Percentiles rank a stretch among this genome's conserved stretches.
Conservation (phyloP, 345 rosid species). For the Dovyalis caffra region DNA sequence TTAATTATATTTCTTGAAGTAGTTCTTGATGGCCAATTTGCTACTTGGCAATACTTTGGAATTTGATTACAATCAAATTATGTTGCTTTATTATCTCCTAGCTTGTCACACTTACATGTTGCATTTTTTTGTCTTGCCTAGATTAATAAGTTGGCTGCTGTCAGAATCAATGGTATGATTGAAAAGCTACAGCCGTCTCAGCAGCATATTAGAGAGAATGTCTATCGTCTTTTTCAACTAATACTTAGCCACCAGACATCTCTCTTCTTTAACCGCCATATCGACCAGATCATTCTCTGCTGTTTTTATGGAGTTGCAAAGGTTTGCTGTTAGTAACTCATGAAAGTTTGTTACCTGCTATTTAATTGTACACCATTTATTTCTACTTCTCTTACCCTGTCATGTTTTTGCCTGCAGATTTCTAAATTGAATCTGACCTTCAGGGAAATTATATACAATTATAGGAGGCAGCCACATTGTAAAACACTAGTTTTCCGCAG, state of each 20-base stretch:
- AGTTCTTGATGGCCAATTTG: neutral
- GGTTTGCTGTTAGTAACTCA: constrained; percentile 19
- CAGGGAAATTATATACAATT: constrained; percentile 75
- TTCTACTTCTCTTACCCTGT: neutral
- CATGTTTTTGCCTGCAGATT: constrained; percentile 51
- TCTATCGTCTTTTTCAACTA: constrained; percentile 33
- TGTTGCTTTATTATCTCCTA: neutral
- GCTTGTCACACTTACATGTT: constrained; percentile 10
- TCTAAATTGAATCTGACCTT: constrained; percentile 80
- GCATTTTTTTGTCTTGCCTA: constrained; percentile 12
- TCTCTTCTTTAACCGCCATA: constrained; percentile 36
- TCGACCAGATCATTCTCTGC: constrained; percentile 38
- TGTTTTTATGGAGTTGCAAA: constrained; percentile 39
- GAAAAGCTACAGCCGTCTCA: constrained; percentile 32
- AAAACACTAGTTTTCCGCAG: constrained; percentile 85
- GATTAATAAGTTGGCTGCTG: constrained; percentile 37
- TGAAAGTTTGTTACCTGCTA: neutral
- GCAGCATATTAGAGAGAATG: constrained; percentile 36
- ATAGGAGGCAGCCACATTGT: constrained; percentile 95
- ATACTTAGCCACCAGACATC: constrained; percentile 29
- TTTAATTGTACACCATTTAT: neutral
- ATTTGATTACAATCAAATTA: neutral
- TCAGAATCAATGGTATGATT: constrained; percentile 35
- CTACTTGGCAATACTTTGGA: neutral
- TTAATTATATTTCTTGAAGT: neutral